These are phyloP conservation scores for Perkinsus olseni DNA, from an alignment of 169 alveolate species.

Conservation along the genomic window DNA sequence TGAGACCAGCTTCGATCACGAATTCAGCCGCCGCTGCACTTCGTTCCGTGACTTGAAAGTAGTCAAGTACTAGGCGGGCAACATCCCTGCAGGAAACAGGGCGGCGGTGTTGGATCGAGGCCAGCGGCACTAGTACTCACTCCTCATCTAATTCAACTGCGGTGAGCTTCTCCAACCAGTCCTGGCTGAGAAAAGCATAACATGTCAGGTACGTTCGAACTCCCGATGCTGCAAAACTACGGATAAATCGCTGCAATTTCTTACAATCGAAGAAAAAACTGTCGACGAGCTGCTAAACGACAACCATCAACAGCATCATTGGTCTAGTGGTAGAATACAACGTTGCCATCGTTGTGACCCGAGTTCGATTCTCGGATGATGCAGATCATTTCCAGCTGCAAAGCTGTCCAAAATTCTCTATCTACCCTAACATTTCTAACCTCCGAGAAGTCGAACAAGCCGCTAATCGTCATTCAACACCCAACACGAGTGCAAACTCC, in stretches of 20 bases:
- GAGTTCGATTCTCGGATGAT: background rate
- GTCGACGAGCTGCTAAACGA: too few relatives aligned
- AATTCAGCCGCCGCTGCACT: background rate
- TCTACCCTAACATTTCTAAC: too few relatives aligned
- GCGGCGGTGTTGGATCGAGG: background rate
- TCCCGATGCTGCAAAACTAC: too few relatives aligned
- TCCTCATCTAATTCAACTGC: background rate
- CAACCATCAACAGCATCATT: background rate
- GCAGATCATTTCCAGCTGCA: background rate
- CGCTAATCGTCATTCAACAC: background rate
- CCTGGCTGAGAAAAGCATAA: background rate
- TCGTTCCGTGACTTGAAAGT: background rate
- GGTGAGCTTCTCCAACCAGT: background rate
- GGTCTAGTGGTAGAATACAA: background rate
- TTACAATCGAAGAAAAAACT: too few relatives aligned
- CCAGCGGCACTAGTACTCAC: background rate
- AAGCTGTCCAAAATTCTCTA: background rate
- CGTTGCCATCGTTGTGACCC: background rate
- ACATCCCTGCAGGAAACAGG: background rate
- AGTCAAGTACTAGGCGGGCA: background rate
- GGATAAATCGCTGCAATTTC: too few relatives aligned
- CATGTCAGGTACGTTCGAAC: background rate
- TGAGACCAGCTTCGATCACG: background rate
- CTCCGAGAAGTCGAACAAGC: too few relatives aligned
- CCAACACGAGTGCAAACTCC: background rate